Evolutionary conservation across 2,329 filamentous ascomycete genomes (phyloP), one percentile per base, ranked within the genome.

Genomic region (Biscogniauxia sp.): DNA sequence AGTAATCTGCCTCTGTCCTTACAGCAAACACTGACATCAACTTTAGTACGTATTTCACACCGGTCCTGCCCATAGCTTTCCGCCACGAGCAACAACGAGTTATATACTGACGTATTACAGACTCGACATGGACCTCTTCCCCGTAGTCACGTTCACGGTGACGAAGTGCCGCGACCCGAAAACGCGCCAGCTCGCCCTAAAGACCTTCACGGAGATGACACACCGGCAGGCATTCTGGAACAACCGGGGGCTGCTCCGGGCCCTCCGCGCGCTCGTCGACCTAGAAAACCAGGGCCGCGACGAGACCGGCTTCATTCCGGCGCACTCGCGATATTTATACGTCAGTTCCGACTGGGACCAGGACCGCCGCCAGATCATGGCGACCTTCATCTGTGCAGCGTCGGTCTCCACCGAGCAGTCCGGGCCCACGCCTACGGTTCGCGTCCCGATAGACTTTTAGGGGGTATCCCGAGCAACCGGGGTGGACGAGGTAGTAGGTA

Each of bases 121-220:
- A 5, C 65, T 68, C 41, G 66, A 68, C 49, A 54, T 65, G 20
- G 63, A 67, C 11, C 50, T 69, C 19, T 69, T 67, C 60, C 62
- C 66, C 53, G 59, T 68, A 53, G 61, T 68, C 53, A 63, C 66
- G 4, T 69, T 68, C 54, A 63, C 61, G 3, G 54, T 69, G 17
- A 64, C 61, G 28, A 67, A 68, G 45, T 68, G 67, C 53, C 66
- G 67, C 11, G 61, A 68, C 50, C 62, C 58, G 37, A 60, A 58
- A 28, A 67, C 66, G 41, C 61, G 66, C 3, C 53, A 51, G 15
- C 57, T 53, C 17, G 66, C 66, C 9, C 58, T 68, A 25, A 62
- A 56, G 13, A 58, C 65, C 7, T 67, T 69, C 28, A 53, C 9
- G 19, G 53, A 59, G 19, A 63, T 66, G 61, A 68, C 67, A 17